Base-by-base conservation (phyloP, 1,284 basidiomycete species). In the Meira nashicola region DNA sequence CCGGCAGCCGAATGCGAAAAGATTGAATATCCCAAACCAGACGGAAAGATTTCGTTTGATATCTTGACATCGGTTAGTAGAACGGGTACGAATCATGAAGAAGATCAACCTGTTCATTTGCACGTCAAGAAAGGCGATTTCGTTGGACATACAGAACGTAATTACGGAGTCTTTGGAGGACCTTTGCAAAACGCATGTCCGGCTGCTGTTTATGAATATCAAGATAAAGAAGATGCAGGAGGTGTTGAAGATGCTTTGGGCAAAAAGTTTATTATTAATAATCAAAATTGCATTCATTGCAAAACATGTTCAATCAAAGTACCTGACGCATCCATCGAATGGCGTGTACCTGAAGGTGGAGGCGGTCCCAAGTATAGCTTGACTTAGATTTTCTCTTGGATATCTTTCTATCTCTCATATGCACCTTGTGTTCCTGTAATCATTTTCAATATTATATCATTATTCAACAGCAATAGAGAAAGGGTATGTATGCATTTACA, bases 181-280 rank as follows among this genome's bases (percentile, higher is more conserved):
- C 81, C 96, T 28, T 83, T 98, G 23, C 89, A 88, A 1, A 83
- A 87, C 8, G 93, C 88, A 15, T 98, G 95, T 80, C 95, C 94
- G 0, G 95, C 95, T 0, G 90, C 87, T 2, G 95, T 98, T 33
- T 98, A 98, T 80, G 94, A 98, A 81, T 98, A 98, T 77, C 88
- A 94, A 14, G 87, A 84, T 60, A 70, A 68, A 14, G 87, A 85
- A 40, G 85, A 84, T 43, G 84, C 82, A 5, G 81, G 76, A 14
- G 82, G 81, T 0, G 82, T 84, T 55, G 84, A 84, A 63, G 77
- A 81, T 54, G 83, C 83, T 1, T 53, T 63, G 48, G 92, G 92
- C 15, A 91, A 90, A 81, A 92, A 90, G 81, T 83, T 98, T 60
- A 88, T 96, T 17, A 98, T 97, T 80, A 98, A 98, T 21, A 55